A percentile compares a stretch with the other conserved stretches of the same genome.
phyloP scores from a whole-genome alignment of 176 grass and related monocot genomes.

The Melocanna baccifera region DNA sequence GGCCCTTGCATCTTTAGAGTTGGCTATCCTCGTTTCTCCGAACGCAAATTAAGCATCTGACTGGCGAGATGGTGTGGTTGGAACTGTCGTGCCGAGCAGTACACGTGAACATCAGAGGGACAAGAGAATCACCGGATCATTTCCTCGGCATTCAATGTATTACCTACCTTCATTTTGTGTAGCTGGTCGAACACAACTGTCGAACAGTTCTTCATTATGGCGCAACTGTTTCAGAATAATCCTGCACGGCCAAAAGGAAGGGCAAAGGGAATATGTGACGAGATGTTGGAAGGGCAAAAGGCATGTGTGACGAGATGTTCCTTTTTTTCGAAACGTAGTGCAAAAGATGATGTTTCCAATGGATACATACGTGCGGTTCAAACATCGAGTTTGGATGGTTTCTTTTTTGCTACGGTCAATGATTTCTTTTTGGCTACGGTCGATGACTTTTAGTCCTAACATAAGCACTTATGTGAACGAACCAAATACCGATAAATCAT shows the following conservation, averaged over 20 bases:
- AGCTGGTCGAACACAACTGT: conserved; percentile 42
- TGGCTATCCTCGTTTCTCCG: background rate
- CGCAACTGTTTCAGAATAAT: conserved; percentile 47
- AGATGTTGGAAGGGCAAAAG: too few relatives aligned
- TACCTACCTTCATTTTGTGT: background rate
- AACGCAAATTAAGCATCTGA: background rate
- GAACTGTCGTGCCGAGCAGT: background rate
- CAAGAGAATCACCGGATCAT: background rate
- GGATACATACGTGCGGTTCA: too few relatives aligned
- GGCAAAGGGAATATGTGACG: too few relatives aligned
- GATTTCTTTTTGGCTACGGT: too few relatives aligned
- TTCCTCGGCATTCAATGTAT: background rate
- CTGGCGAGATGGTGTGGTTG: background rate
- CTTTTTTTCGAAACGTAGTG: too few relatives aligned
- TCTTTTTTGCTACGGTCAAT: fast-evolving
- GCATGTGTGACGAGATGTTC: too few relatives aligned
- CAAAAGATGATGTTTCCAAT: too few relatives aligned
- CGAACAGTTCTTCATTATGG: conserved; percentile 56
- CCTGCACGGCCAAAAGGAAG: background rate
- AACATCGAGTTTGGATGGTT: too few relatives aligned
- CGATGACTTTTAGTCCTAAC: too few relatives aligned
- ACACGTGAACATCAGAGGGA: background rate
- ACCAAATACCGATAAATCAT: too few relatives aligned
- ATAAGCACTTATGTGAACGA: too few relatives aligned
- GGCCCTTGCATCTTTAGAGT: background rate